Evolutionary conservation across 768 basidiomycete genomes (phyloP).

Genomic region (Amanita exitialis): DNA sequence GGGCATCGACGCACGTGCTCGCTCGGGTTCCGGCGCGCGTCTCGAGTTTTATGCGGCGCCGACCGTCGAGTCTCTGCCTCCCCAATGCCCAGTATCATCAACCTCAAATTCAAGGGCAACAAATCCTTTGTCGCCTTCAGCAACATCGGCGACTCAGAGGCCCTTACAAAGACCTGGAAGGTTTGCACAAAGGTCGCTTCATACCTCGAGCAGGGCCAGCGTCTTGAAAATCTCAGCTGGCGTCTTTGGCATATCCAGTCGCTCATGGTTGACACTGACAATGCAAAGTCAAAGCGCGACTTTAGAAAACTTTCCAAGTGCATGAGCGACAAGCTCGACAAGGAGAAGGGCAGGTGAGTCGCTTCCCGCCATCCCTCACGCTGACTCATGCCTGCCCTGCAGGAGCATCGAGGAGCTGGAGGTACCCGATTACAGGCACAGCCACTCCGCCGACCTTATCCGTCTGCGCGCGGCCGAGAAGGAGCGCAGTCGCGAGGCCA

Average conservation of each 20-base stretch:
- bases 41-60: conserved; percentile 12
- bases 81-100: conserved; percentile 71
- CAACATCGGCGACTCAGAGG: conserved; percentile 76
- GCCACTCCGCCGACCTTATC: conserved; percentile 71
- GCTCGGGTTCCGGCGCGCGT: conserved; percentile 9
- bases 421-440: conserved; percentile 75
- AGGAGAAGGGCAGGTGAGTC: conserved; percentile 82
- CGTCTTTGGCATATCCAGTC: conserved; percentile 89
- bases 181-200: conserved; percentile 87
- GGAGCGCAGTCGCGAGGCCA: conserved; percentile 69
- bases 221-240: conserved; percentile 90
- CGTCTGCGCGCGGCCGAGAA: conserved; percentile 74
- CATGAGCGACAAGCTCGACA: conserved; percentile 90
- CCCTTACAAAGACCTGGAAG: conserved; percentile 88
- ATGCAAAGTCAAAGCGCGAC: conserved; percentile 80
- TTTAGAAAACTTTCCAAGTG: conserved; percentile 82
- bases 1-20: background rate
- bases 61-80: conserved; percentile 4
- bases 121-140: conserved; percentile 92
- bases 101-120: conserved; percentile 89
- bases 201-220: conserved; percentile 84
- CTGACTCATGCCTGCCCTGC: conserved; percentile 15
- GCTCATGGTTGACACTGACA: conserved; percentile 86
- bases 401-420: conserved; percentile 82
- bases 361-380: background rate